Percentiles rank a stretch among this genome's conserved stretches.
These are phyloP conservation scores for Tagetes erecta DNA, from an alignment of 129 eudicot genomes.

Conservation along the genomic window DNA sequence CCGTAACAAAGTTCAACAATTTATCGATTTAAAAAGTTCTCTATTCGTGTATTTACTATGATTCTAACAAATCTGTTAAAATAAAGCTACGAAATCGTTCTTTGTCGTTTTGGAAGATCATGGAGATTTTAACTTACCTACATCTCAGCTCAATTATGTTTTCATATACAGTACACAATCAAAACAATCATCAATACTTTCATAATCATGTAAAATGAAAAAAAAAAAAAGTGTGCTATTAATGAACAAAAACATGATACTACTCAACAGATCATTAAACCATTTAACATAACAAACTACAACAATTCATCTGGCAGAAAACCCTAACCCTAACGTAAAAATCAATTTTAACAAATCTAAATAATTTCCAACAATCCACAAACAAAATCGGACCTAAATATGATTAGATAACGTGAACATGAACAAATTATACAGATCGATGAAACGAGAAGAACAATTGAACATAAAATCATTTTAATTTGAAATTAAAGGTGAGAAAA, in stretches of 20 bases:
- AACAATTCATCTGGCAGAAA: slow-evolving; percentile 27
- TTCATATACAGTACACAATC: neutral
- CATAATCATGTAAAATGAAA: neutral
- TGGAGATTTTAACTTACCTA: no score
- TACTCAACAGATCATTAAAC: slow-evolving; percentile 24
- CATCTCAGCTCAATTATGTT: neutral
- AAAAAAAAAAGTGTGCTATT: neutral
- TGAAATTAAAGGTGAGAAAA: slow-evolving; percentile 23
- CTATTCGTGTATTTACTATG: neutral
- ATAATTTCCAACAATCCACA: neutral
- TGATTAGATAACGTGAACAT: slow-evolving; percentile 3
- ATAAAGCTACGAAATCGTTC: no score
- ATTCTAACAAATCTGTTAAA: neutral
- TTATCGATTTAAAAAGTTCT: neutral
- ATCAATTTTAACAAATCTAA: slow-evolving; percentile 13
- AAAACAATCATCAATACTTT: neutral
- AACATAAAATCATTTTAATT: slow-evolving; percentile 13
- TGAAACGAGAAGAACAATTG: slow-evolving; percentile 25
- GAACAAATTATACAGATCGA: slow-evolving; percentile 13
- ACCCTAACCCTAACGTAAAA: slow-evolving; percentile 39
- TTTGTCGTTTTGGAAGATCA: no score
- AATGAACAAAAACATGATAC: neutral
- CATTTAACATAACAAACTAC: neutral
- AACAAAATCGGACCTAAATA: slow-evolving; percentile 11
- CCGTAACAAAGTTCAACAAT: neutral